These are phyloP conservation scores for Aspergillus sclerotioniger DNA, from an alignment of 495 filamentous ascomycete species.

Conservation along the genomic window DNA sequence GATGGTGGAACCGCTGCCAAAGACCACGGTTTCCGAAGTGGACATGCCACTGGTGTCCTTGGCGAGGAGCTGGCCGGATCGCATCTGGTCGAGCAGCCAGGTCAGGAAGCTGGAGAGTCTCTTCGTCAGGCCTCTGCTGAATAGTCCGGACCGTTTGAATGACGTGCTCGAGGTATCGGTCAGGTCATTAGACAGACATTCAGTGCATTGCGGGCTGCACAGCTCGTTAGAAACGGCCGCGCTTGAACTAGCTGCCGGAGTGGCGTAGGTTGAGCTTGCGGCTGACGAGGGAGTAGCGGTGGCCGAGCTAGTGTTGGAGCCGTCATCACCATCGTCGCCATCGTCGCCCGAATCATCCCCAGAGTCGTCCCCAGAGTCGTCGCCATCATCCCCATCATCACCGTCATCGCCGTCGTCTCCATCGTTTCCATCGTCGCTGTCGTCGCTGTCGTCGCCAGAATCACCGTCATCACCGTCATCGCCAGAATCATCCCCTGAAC, in stretches of 20 bases:
- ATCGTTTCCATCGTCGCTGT: background rate
- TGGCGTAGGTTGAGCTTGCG: background rate
- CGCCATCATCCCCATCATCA: background rate
- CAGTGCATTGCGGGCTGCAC: background rate
- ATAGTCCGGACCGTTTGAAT: background rate
- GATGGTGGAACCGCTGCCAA: background rate
- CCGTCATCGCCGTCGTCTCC: background rate
- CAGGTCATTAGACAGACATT: background rate
- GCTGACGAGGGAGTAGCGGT: background rate
- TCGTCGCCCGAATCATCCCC: background rate
- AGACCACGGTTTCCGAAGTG: background rate
- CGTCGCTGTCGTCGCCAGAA: background rate
- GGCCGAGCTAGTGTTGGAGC: background rate
- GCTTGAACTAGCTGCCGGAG: background rate
- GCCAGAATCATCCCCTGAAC: background rate
- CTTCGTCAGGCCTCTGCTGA: background rate
- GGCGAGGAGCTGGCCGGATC: background rate
- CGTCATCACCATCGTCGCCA: background rate
- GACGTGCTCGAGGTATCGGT: background rate
- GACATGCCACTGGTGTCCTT: background rate
- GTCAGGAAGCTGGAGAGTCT: background rate
- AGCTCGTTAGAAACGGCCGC: background rate
- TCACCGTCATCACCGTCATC: background rate
- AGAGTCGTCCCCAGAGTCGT: background rate
- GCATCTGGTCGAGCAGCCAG: background rate